Percentiles rank a stretch among this genome's conserved stretches.
phyloP scores from a whole-genome alignment of 495 filamentous ascomycete genomes.

The Podospora anserina region DNA sequence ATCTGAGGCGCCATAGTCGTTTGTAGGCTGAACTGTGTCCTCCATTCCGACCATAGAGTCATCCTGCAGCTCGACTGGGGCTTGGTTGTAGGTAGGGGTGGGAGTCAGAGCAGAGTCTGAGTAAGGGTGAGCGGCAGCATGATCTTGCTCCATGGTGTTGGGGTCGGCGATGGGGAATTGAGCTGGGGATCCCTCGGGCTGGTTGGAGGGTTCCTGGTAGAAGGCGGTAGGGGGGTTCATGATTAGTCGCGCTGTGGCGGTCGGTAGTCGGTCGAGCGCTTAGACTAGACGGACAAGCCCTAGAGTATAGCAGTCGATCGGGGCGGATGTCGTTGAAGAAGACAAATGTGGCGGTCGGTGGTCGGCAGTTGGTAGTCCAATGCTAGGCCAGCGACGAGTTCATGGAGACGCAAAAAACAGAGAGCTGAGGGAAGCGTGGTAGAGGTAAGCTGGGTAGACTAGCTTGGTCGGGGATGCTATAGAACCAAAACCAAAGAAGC shows the following conservation, averaged over 20 bases:
- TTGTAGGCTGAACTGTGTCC: slow-evolving; percentile 29
- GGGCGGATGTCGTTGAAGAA: slow-evolving; percentile 6
- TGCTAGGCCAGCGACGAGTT: slow-evolving; percentile 32
- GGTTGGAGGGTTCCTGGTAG: slow-evolving; percentile 51
- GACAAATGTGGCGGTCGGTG: slow-evolving; percentile 3
- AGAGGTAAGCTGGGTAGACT: slow-evolving; percentile 13
- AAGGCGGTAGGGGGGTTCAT: slow-evolving; percentile 10
- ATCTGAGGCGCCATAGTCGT: slow-evolving; percentile 16
- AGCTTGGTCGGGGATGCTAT: not conserved
- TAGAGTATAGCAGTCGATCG: not conserved
- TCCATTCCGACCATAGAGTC: slow-evolving; percentile 42
- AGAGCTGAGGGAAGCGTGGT: not conserved
- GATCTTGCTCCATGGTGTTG: slow-evolving; percentile 50
- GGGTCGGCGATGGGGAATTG: slow-evolving; percentile 52
- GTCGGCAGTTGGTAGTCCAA: slow-evolving; percentile 20
- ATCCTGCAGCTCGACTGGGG: slow-evolving; percentile 37
- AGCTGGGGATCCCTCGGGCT: slow-evolving; percentile 46
- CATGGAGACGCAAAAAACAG: slow-evolving; percentile 26
- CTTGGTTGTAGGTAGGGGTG: slow-evolving; percentile 8
- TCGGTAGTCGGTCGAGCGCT: not conserved
- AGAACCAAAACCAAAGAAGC: not conserved
- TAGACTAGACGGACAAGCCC: not conserved
- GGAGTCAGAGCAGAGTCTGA: not conserved
- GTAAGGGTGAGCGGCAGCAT: slow-evolving; percentile 7
- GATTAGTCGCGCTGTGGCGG: slow-evolving; percentile 3